These are phyloP conservation scores for Porcisia deanei DNA, from an alignment of 208 protist genomes.

Conservation along the genomic window DNA sequence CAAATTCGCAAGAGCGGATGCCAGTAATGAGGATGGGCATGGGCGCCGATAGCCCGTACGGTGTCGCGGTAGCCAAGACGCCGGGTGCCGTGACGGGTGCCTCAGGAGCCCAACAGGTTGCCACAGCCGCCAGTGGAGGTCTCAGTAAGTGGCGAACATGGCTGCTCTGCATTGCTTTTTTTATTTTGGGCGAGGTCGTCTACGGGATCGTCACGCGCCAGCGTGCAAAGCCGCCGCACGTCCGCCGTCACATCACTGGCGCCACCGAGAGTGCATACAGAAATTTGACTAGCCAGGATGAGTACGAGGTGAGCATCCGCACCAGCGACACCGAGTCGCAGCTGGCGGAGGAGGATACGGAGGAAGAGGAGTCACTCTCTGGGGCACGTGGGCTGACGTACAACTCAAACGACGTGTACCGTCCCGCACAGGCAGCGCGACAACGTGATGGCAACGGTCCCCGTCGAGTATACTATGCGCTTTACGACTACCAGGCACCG, in stretches of 20 bases:
- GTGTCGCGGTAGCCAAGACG: slow-evolving; percentile 2
- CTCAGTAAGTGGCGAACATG: slow-evolving; percentile 50
- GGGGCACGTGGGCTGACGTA: slow-evolving; percentile 20
- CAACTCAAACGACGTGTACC: slow-evolving; percentile 12
- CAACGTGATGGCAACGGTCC: slow-evolving; percentile 7
- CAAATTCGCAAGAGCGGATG: slow-evolving; percentile 40
- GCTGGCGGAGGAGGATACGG: slow-evolving; percentile 5
- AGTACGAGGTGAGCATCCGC: slow-evolving; percentile 35
- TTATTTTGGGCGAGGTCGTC: slow-evolving; percentile 60
- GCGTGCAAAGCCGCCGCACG: slow-evolving; percentile 20
- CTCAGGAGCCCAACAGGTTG: slow-evolving; percentile 7
- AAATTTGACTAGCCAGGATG: slow-evolving; percentile 52
- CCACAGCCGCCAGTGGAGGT: slow-evolving; percentile 7
- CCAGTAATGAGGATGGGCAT: slow-evolving; percentile 28
- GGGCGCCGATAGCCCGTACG: background rate
- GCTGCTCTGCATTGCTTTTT: slow-evolving; percentile 54
- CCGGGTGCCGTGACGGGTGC: slow-evolving; percentile 10
- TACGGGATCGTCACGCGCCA: slow-evolving; percentile 47
- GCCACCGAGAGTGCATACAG: slow-evolving; percentile 31
- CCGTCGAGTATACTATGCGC: slow-evolving; percentile 58
- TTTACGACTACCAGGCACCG: slow-evolving; percentile 67
- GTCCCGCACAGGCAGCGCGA: slow-evolving; percentile 13
- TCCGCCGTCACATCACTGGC: slow-evolving; percentile 18
- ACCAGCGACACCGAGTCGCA: slow-evolving; percentile 74
- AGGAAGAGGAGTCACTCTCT: slow-evolving; percentile 24